Percentiles rank a stretch among this genome's conserved stretches.
Evolutionary conservation across 768 basidiomycete species (phyloP).

Genomic region (Kwoniella heveanensis): DNA sequence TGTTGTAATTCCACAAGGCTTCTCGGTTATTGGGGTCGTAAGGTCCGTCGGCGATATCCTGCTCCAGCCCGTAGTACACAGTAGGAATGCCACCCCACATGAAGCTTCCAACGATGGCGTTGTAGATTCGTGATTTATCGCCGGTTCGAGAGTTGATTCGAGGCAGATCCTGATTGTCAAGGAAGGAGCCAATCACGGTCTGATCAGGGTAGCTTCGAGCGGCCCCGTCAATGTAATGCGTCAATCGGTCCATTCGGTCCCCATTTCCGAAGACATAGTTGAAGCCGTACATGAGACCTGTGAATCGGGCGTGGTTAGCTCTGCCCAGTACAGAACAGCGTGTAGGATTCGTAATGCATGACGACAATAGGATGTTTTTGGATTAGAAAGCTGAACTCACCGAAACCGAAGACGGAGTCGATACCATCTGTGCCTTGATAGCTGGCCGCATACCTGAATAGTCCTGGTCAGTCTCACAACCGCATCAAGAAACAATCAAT

Average conservation of each 20-base stretch:
- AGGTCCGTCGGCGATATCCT: slow-evolving; percentile 35
- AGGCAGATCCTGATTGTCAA: slow-evolving; percentile 49
- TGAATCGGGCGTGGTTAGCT: no score
- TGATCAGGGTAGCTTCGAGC: slow-evolving; percentile 29
- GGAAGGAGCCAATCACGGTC: slow-evolving; percentile 32
- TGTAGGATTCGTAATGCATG: no score
- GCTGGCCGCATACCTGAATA: slow-evolving; percentile 24
- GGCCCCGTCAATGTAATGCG: slow-evolving; percentile 20
- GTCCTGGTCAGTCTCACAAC: neutral
- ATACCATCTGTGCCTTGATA: slow-evolving; percentile 38
- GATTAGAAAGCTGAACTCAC: no score
- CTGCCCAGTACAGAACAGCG: no score
- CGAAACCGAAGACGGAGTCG: slow-evolving; percentile 43
- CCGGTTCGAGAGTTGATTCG: slow-evolving; percentile 38
- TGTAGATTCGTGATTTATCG: slow-evolving; percentile 34
- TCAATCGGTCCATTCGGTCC: slow-evolving; percentile 19
- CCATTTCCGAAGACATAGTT: slow-evolving; percentile 19
- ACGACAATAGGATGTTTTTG: no score
- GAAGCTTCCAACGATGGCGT: slow-evolving; percentile 39
- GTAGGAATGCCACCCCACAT: slow-evolving; percentile 42
- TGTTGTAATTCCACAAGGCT: slow-evolving; percentile 42
- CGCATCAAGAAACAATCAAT: neutral
- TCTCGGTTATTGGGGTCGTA: slow-evolving; percentile 41
- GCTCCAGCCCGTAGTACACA: slow-evolving; percentile 48
- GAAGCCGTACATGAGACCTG: slow-evolving; percentile 38